A percentile compares a stretch with the other conserved stretches of the same genome.
phyloP scores from a whole-genome alignment of 179 eudicot species.

The Heliamphora pulchella region DNA sequence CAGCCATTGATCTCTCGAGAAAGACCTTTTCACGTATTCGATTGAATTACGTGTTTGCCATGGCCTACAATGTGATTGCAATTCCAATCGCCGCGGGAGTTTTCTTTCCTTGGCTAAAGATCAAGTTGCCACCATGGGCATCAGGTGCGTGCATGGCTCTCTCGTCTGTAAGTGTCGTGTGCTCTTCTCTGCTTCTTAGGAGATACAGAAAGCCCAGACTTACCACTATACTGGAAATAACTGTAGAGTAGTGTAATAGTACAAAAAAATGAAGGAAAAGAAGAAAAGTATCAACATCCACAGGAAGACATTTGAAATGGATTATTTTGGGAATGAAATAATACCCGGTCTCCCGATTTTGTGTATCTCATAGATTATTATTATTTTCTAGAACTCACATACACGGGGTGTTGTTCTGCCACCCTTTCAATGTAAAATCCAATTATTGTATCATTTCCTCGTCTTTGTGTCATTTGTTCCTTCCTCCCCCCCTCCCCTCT shows the following conservation, averaged over 20 bases:
- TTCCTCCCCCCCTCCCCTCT: too few species aligned
- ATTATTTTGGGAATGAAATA: too few species aligned
- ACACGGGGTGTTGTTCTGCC: too few species aligned
- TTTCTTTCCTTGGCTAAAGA: constrained; percentile 53
- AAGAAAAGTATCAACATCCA: too few species aligned
- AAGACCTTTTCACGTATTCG: constrained; percentile 77
- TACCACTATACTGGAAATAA: constrained; percentile 69
- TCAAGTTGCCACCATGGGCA: constrained; percentile 85
- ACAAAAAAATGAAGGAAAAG: too few species aligned
- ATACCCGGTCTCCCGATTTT: too few species aligned
- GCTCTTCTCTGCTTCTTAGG: constrained; percentile 87
- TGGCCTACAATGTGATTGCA: constrained; percentile 76
- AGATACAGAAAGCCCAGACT: constrained; percentile 74
- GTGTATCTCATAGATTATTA: too few species aligned
- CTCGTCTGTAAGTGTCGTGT: constrained; percentile 86
- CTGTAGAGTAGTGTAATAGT: constrained; percentile 44
- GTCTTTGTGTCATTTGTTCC: too few species aligned
- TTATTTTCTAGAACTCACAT: too few species aligned
- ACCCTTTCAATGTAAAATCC: too few species aligned
- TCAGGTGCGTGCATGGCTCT: constrained; percentile 98
- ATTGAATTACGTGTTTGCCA: constrained; percentile 75
- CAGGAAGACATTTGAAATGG: too few species aligned
- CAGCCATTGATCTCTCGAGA: constrained; percentile 83
- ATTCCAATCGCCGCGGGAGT: constrained; percentile 86
- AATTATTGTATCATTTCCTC: too few species aligned